These are phyloP conservation scores for Naegleria fowleri DNA, from an alignment of 208 protist genomes.

Conservation along the genomic window DNA sequence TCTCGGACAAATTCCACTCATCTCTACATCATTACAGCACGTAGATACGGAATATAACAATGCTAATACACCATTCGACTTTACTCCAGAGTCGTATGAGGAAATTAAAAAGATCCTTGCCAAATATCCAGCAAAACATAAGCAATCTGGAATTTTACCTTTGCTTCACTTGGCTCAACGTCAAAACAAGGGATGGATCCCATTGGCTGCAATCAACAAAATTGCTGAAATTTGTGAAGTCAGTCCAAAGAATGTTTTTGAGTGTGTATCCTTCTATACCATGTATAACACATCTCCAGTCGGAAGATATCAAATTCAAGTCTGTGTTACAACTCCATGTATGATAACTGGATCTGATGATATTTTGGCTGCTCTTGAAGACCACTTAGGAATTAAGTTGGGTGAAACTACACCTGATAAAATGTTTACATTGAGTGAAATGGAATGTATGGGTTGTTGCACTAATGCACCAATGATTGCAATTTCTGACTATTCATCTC, in stretches of 20 bases:
- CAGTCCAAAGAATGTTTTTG: constrained; percentile 77
- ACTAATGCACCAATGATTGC: constrained; percentile 86
- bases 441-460: constrained; percentile 85
- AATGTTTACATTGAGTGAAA: constrained; percentile 76
- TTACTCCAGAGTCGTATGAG: constrained; percentile 72
- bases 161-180: constrained; percentile 61
- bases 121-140: constrained; percentile 62
- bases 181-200: constrained; percentile 80
- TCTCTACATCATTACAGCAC: constrained; percentile 7
- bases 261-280: constrained; percentile 83
- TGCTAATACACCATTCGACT: constrained; percentile 65
- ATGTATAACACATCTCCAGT: constrained; percentile 88
- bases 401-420: constrained; percentile 23
- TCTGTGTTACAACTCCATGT: constrained; percentile 83
- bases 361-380: constrained; percentile 64
- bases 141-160: not conserved
- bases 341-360: constrained; percentile 80
- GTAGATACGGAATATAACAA: constrained; percentile 21
- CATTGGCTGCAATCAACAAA: constrained; percentile 84
- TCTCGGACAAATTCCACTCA: too few relatives aligned
- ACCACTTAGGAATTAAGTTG: constrained; percentile 63
- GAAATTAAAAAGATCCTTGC: constrained; percentile 76
- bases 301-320: constrained; percentile 79
- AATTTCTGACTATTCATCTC: constrained; percentile 69
- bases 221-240: constrained; percentile 83